These are phyloP conservation scores for Priceomyces carsonii DNA, from an alignment of 805 yeast species.

Conservation along the genomic window DNA sequence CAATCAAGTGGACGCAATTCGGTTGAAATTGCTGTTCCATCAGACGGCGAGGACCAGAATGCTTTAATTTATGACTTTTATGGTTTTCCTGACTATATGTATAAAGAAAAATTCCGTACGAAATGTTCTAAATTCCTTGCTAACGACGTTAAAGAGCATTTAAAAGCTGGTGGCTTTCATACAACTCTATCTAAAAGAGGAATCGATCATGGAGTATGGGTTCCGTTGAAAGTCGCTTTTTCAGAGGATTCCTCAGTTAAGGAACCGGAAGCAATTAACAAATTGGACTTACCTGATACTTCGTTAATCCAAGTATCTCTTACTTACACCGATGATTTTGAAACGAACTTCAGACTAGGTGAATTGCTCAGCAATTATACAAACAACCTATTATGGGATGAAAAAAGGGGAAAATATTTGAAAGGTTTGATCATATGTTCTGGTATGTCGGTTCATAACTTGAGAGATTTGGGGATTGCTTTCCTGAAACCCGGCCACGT, in stretches of 20 bases:
- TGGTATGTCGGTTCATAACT: constrained; percentile 81
- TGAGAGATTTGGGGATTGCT: constrained; percentile 49
- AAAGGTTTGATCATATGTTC: constrained; percentile 57
- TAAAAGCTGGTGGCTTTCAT: constrained; percentile 44
- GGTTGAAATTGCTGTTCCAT: constrained; percentile 53
- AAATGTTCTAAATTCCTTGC: constrained; percentile 46
- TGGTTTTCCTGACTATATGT: constrained; percentile 69
- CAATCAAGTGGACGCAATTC: constrained; percentile 44
- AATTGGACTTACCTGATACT: constrained; percentile 43
- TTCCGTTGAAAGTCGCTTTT: constrained; percentile 73
- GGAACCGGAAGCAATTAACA: constrained; percentile 20
- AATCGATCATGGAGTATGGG: constrained; percentile 84
- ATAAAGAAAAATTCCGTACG: constrained; percentile 61
- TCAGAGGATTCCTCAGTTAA: constrained; percentile 30
- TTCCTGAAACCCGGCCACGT: constrained; percentile 14
- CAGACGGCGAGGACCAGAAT: constrained; percentile 36
- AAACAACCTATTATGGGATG: constrained; percentile 37
- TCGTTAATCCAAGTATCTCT: constrained; percentile 55
- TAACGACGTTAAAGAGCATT: constrained; percentile 39
- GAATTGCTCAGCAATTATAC: constrained; percentile 52
- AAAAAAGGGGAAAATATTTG: constrained; percentile 20
- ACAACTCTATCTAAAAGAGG: constrained; percentile 57
- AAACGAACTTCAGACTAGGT: constrained; percentile 55
- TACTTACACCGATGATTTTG: constrained; percentile 42
- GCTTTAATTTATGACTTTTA: constrained; percentile 71